Base-by-base conservation (phyloP, 345 rosid genomes). In the Lumnitzera racemosa region DNA sequence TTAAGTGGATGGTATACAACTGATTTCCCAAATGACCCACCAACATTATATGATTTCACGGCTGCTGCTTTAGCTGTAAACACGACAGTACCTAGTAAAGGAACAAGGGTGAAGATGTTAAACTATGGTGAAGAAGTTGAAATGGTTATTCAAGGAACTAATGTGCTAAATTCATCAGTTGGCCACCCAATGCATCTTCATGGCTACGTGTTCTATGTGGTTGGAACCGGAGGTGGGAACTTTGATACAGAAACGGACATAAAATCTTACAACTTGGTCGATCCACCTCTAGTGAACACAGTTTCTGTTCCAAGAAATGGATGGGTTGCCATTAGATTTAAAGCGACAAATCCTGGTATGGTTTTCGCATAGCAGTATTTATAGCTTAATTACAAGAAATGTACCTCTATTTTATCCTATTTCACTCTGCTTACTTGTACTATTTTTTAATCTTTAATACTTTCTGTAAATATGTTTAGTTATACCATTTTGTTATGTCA, bases 141-240 rank as follows among this genome's bases (percentile, higher is more conserved):
- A 48, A 23, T 74, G 6, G 76, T 74, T 7, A 55, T 67, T 50
- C 78, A 74, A 48, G 73, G 68, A 5, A 74, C 78, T 16, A 74
- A 69, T 11, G 29, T 71, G 65, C 41, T 62, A 1, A 9, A 59
- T 24, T 71, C 65, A 0, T 51, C 59, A 0, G 11, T 16, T 13
- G 70, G 49, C 15, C 81, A 68, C 61, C 78, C 81, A 5, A 65
- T 78, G 74, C 81, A 66, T 36, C 41, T 66, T 17, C 64, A 66
- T 20, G 70, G 70, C n/a, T 59, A 66, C n/a, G 46, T 24, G 9
- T 58, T 59, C 16, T 66, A 59, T 14, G 64, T 66, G 5, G 49
- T 66, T 3, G 64, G 59, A 10, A 16, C 52, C 1, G 70, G 64
- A 4, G n/a, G 16, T 2, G 63, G 64, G 11, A 59, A 58, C 46